These are phyloP conservation scores for Blastomyces emzantsi DNA, from an alignment of 2,329 filamentous ascomycete genomes.

Conservation along the genomic window DNA sequence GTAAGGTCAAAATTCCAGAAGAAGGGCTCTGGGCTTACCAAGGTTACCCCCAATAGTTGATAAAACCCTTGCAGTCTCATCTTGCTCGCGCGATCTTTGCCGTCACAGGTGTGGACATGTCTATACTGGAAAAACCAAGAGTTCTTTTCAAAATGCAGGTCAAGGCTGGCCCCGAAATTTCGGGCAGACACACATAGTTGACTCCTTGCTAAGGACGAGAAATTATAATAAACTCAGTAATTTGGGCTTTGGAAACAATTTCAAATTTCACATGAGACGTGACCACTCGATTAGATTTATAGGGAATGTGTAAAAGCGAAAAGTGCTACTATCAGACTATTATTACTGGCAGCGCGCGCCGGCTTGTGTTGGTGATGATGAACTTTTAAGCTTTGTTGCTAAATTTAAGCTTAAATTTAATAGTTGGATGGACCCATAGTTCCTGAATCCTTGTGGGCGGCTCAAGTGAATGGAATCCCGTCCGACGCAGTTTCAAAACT, in stretches of 20 bases:
- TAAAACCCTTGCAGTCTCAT: not conserved
- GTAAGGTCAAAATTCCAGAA: not conserved
- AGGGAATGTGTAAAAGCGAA: too few relatives aligned
- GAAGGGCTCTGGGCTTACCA: not conserved
- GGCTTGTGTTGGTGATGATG: not conserved
- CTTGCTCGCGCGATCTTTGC: not conserved
- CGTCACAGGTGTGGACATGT: not conserved
- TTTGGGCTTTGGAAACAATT: not conserved
- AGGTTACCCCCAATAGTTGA: not conserved
- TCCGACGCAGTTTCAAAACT: too few relatives aligned
- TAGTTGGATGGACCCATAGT: not conserved
- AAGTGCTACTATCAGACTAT: too few relatives aligned
- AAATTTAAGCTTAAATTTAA: conserved; percentile 1
- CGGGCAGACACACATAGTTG: not conserved
- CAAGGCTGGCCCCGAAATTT: not conserved
- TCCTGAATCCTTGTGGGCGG: too few relatives aligned
- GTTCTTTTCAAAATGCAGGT: too few relatives aligned
- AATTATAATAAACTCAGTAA: not conserved
- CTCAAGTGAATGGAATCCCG: too few relatives aligned
- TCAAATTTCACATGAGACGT: not conserved
- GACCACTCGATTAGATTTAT: not conserved
- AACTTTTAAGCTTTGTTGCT: not conserved
- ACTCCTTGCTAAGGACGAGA: not conserved
- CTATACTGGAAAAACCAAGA: too few relatives aligned
- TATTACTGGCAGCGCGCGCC: too few relatives aligned